Percentiles rank a stretch among this genome's conserved stretches.
These are phyloP conservation scores for Alternaria tenuissima DNA, from an alignment of 2,329 filamentous ascomycete species.

Conservation along the genomic window DNA sequence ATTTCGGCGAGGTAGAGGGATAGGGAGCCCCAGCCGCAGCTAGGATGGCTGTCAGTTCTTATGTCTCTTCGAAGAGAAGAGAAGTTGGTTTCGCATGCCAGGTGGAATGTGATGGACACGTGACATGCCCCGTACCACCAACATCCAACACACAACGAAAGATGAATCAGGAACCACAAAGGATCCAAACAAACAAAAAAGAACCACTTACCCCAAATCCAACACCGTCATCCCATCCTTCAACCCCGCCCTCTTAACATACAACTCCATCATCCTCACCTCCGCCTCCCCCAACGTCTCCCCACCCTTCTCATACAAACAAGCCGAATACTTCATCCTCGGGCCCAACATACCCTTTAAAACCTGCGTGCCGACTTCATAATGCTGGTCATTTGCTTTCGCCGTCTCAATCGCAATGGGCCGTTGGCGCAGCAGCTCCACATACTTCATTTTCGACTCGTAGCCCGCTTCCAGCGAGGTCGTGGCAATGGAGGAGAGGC, in stretches of 20 bases:
- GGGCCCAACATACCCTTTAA: conserved; percentile 69
- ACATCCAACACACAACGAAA: not conserved
- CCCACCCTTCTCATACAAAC: conserved; percentile 66
- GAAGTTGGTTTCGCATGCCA: too few relatives aligned
- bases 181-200: too few relatives aligned
- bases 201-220: conserved; percentile 64
- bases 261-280: conserved; percentile 69
- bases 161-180: conserved; percentile 3
- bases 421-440: conserved; percentile 64
- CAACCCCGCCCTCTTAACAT: conserved; percentile 68
- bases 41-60: conserved; percentile 37
- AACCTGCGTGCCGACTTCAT: conserved; percentile 74
- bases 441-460: conserved; percentile 69
- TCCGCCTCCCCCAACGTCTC: conserved; percentile 71
- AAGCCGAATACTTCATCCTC: conserved; percentile 76
- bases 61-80: not conserved
- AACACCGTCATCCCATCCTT: conserved; percentile 68
- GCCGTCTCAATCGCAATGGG: conserved; percentile 75
- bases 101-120: not conserved
- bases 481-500: conserved; percentile 63
- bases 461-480: conserved; percentile 63
- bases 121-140: not conserved
- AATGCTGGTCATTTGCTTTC: conserved; percentile 73
- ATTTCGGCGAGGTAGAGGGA: conserved; percentile 71
- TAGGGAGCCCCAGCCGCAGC: conserved; percentile 74